Evolutionary conservation across 306 rosid species (phyloP), one percentile per base, ranked within the genome.

Genomic region (Hippophae rhamnoides): DNA sequence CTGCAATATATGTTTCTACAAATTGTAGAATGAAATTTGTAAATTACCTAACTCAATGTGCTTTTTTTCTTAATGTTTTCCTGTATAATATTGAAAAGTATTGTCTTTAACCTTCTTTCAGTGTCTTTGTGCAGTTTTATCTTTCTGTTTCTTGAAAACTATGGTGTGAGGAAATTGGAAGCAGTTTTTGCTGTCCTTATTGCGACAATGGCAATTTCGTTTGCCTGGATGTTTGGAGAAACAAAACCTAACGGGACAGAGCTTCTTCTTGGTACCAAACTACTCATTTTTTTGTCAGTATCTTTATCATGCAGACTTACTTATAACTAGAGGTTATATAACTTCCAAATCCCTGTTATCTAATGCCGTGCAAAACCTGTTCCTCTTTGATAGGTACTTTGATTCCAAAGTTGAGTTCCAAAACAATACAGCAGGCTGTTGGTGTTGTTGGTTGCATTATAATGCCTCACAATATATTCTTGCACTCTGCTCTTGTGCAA

Each of bases 141-240:
- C 64, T 93, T 93, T 59, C 97, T 93, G 27, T 78, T 93, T 47
- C 86, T 88, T 59, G 99, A 92, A 85, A 93, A 86, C 67, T 93
- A 93, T 61, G 99, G 99, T 25, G 99, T 88, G 73, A 78, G 97
- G 84, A 93, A 88, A 74, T 69, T 93, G 75, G 99, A 93, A 70
- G 95, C 95, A 3, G 90, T 88, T 66, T 93, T 93, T 25, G 97
- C 97, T 25, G 81, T 93, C 65, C 94, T 93, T 2, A 93, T 93
- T 67, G 99, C 77, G 11, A 58, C 79, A 12, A 93, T 93, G 99
- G 99, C 90, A 7, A 13, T 93, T 43, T 68, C 99, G 9, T 93
- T 93, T 76, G 99, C 99, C 1, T 93, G 99, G 99, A 88, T 93
- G 97, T 93, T 88, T 74, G 97, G 95, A 7, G 81, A 93, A 72